phyloP scores from a whole-genome alignment of 2,329 filamentous ascomycete species.

The Phialophora macrospora region DNA sequence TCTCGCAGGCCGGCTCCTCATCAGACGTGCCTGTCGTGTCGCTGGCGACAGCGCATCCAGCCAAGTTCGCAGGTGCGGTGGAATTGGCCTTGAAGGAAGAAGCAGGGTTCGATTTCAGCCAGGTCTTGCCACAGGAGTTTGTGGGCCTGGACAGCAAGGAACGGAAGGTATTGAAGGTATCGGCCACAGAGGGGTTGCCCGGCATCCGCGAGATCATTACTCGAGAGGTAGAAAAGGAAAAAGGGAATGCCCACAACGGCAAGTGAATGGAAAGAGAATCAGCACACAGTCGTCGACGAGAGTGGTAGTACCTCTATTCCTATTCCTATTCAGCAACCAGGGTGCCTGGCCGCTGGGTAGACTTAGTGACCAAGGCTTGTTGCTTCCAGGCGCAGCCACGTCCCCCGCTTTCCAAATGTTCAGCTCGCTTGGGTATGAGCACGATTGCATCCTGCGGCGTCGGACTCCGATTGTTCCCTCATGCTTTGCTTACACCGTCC shows the following conservation, averaged over 20 bases:
- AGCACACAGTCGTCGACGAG: neutral
- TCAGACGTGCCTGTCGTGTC: constrained; percentile 57
- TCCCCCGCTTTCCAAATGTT: neutral
- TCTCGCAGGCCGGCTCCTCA: constrained; percentile 42
- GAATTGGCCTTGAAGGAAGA: constrained; percentile 74
- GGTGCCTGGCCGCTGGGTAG: neutral
- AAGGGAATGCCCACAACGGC: constrained; percentile 13
- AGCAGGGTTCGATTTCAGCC: constrained; percentile 74
- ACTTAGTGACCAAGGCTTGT: neutral
- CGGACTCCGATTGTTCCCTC: neutral
- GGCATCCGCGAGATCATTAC: constrained; percentile 76
- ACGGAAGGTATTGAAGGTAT: constrained; percentile 71
- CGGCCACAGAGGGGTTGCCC: constrained; percentile 69
- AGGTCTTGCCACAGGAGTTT: constrained; percentile 82
- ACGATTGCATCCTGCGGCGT: neutral
- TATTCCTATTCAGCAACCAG: constrained; percentile 8
- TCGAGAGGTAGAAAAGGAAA: constrained; percentile 65
- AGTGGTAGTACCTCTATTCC: constrained; percentile 4
- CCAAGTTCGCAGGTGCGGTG: constrained; percentile 89
- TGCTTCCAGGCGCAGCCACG: neutral
- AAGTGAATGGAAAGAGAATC: neutral
- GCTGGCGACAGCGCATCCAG: constrained; percentile 91
- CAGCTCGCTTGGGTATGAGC: neutral
- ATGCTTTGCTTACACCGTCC: neutral
- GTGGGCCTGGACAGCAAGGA: constrained; percentile 76